A percentile compares a stretch with the other conserved stretches of the same genome.
These are phyloP conservation scores for Ochetophila trinervis DNA, from an alignment of 306 rosid genomes.

Conservation along the genomic window DNA sequence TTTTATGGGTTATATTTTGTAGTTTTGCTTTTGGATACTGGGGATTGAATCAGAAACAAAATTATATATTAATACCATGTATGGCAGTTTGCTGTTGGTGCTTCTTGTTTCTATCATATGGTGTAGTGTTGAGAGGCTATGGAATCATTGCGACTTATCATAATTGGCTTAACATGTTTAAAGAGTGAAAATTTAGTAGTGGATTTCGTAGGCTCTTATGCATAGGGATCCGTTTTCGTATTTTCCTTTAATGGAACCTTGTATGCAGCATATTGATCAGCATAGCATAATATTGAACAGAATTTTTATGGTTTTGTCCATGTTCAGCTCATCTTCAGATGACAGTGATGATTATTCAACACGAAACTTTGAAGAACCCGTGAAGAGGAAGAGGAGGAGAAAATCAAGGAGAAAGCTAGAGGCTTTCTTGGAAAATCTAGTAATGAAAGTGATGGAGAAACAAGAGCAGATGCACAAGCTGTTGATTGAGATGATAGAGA, in stretches of 20 bases:
- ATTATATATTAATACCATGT: background rate
- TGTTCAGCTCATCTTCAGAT: conserved; percentile 56
- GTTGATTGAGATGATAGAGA: conserved; percentile 63
- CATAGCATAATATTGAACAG: background rate
- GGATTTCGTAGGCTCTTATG: background rate
- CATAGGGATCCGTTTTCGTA: background rate
- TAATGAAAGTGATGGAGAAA: conserved; percentile 61
- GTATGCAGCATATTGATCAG: too few relatives aligned
- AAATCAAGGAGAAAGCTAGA: conserved; percentile 34
- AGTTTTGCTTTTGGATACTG: background rate
- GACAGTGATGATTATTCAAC: conserved; percentile 26
- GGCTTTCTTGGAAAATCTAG: conserved; percentile 54
- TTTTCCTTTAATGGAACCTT: too few relatives aligned
- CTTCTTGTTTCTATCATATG: background rate
- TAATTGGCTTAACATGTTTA: too few relatives aligned
- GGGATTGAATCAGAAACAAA: background rate
- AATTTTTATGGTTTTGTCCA: conserved; percentile 3
- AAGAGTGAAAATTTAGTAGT: background rate
- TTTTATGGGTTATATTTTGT: background rate
- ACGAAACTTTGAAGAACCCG: conserved; percentile 18
- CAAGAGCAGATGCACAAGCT: conserved; percentile 78
- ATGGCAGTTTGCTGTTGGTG: background rate
- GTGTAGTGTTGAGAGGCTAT: too few relatives aligned
- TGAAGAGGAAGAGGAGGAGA: conserved; percentile 48
- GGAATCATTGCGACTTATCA: too few relatives aligned